These are phyloP conservation scores for Discostella stelligeroides DNA, from an alignment of 108 stramenopile genomes.

Conservation along the genomic window DNA sequence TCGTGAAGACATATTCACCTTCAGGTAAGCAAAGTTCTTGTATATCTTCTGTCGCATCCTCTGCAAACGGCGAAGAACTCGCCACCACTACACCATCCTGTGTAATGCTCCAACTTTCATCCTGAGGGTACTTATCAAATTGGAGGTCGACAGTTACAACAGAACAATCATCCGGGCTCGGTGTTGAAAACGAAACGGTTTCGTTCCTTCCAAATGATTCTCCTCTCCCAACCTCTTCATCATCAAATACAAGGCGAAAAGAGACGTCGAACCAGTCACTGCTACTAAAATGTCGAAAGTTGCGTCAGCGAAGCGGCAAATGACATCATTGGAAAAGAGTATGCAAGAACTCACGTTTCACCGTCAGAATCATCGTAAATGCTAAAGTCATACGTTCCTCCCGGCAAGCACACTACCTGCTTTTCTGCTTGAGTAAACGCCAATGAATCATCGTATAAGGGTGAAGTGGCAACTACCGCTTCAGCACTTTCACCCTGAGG, in stretches of 20 bases:
- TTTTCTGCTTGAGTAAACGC: slow-evolving; percentile 9
- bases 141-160: not conserved
- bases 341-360: slow-evolving; percentile 16
- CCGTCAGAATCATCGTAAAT: slow-evolving; percentile 28
- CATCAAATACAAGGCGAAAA: slow-evolving; percentile 5
- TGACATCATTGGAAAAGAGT: not conserved
- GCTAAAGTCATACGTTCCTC: slow-evolving; percentile 15
- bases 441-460: slow-evolving; percentile 9
- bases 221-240: slow-evolving; percentile 9
- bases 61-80: not conserved
- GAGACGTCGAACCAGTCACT: slow-evolving; percentile 1
- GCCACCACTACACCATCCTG: not conserved
- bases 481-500: not conserved
- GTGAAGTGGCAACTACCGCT: slow-evolving; percentile 9
- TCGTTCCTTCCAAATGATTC: slow-evolving; percentile 14
- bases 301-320: slow-evolving; percentile 14
- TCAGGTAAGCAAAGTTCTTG: slow-evolving; percentile 18
- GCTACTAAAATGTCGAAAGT: not conserved
- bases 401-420: slow-evolving; percentile 8
- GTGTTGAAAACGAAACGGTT: slow-evolving; percentile 12
- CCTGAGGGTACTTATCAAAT: not conserved
- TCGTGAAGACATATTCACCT: slow-evolving; percentile 29
- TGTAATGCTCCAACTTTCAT: not conserved
- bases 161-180: slow-evolving; percentile 1
- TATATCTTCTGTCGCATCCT: not conserved